Evolutionary conservation across 495 filamentous ascomycete genomes (phyloP).

Genomic region (Daldinia concentrica): DNA sequence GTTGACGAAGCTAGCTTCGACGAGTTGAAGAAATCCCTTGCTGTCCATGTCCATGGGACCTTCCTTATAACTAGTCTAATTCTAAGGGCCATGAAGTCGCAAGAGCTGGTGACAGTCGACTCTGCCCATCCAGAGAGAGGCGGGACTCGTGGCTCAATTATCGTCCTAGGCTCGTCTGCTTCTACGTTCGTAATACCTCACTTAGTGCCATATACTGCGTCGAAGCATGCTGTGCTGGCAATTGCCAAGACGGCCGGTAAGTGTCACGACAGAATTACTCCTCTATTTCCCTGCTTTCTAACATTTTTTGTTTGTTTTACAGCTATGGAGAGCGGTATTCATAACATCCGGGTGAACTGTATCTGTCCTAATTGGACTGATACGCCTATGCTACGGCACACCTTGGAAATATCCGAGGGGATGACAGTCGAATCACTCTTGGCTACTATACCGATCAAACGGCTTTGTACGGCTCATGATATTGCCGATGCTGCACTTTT

Average conservation of each 20-base stretch:
- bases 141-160: conserved; percentile 54
- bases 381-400: conserved; percentile 51
- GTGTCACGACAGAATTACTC: not conserved
- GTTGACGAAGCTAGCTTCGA: not conserved
- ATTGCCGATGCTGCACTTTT: conserved; percentile 57
- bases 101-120: conserved; percentile 8
- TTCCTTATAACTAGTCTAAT: conserved; percentile 21
- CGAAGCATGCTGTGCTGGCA: conserved; percentile 61
- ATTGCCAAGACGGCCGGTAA: conserved; percentile 57
- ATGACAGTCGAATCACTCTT: conserved; percentile 12
- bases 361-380: conserved; percentile 55
- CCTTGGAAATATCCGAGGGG: not conserved
- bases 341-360: conserved; percentile 56
- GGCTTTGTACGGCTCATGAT: conserved; percentile 53
- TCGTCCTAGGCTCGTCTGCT: conserved; percentile 58
- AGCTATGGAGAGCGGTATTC: conserved; percentile 48
- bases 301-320: conserved; percentile 3
- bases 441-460: conserved; percentile 44
- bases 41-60: conserved; percentile 14
- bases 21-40: conserved; percentile 16
- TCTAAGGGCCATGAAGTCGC: conserved; percentile 18
- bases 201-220: conserved; percentile 53
- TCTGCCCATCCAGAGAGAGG: conserved; percentile 11
- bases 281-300: not conserved
- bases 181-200: conserved; percentile 43